A percentile compares a stretch with the other conserved stretches of the same genome.
These are phyloP conservation scores for Nepenthes gracilis DNA, from an alignment of 148 eudicot genomes.

Conservation along the genomic window DNA sequence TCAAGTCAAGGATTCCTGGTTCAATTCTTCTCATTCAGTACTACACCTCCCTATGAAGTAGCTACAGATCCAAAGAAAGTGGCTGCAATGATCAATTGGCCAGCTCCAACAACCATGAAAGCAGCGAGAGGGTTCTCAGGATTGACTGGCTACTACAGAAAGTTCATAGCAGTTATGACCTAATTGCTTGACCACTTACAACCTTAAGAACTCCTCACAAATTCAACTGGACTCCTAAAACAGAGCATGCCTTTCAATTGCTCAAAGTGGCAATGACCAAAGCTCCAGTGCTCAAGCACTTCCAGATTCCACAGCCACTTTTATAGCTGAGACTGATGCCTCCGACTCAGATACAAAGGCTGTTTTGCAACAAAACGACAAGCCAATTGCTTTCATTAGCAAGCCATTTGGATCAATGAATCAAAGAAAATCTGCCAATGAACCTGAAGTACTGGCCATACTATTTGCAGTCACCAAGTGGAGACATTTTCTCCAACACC, in stretches of 20 bases:
- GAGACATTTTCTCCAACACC: slow-evolving; percentile 1
- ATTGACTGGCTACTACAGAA: not conserved
- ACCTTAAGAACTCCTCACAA: not conserved
- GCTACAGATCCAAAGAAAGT: not conserved
- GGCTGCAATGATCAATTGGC: not conserved
- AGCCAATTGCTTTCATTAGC: slow-evolving; percentile 6
- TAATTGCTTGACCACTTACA: not conserved
- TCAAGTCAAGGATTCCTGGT: too few relatives aligned
- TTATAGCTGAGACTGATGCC: slow-evolving; percentile 9
- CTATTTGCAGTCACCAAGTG: slow-evolving; percentile 2
- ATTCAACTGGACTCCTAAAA: not conserved
- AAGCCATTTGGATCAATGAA: not conserved
- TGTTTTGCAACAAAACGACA: slow-evolving; percentile 3
- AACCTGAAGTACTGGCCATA: slow-evolving; percentile 10
- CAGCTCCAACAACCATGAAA: not conserved
- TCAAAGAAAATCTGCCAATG: not conserved
- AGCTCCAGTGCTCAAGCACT: not conserved
- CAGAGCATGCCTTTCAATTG: not conserved
- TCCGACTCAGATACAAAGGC: not conserved
- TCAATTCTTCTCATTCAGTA: too few relatives aligned
- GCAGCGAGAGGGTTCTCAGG: not conserved
- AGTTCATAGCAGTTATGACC: slow-evolving; percentile 1
- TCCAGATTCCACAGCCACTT: not conserved
- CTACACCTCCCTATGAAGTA: not conserved
- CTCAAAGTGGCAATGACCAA: not conserved